Percentiles rank a stretch among this genome's conserved stretches.
Conservation (phyloP, 1,284 basidiomycete species). For the Pyrrhoderma lamaoense region DNA sequence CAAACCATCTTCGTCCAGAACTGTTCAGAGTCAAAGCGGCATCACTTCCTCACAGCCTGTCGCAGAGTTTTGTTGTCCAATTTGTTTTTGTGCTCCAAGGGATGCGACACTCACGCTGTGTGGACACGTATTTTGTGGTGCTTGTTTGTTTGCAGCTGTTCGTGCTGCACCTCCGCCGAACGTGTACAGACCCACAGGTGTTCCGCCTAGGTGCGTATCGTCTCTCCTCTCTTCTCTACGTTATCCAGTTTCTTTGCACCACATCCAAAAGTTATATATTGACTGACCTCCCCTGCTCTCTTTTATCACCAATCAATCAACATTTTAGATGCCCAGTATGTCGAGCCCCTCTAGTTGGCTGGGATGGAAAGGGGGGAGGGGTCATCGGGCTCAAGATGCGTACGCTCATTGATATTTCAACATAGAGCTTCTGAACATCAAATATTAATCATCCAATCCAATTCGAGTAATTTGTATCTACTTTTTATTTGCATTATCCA, state of each 20-base stretch:
- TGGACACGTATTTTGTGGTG: slow-evolving; percentile 69
- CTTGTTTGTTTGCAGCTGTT: slow-evolving; percentile 68
- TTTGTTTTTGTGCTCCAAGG: slow-evolving; percentile 68
- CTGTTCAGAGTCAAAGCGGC: neutral
- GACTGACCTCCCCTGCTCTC: too few relatives aligned
- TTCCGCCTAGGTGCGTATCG: slow-evolving; percentile 20
- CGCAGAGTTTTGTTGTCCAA: slow-evolving; percentile 62
- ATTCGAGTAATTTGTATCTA: too few relatives aligned
- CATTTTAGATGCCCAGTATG: slow-evolving; percentile 53
- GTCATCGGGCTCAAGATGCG: slow-evolving; percentile 52
- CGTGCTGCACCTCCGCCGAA: slow-evolving; percentile 48
- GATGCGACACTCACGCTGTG: slow-evolving; percentile 72
- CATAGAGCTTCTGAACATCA: too few relatives aligned
- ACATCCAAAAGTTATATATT: slow-evolving; percentile 32
- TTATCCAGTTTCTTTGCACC: too few relatives aligned
- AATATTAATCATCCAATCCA: too few relatives aligned
- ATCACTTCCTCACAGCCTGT: slow-evolving; percentile 38
- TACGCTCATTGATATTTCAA: slow-evolving; percentile 25
- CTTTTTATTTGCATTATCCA: too few relatives aligned
- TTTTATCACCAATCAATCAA: neutral
- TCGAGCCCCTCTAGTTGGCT: slow-evolving; percentile 49
- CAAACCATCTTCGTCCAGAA: too few relatives aligned
- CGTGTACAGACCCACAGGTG: slow-evolving; percentile 32
- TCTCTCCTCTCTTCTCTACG: too few relatives aligned
- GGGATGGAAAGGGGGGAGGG: slow-evolving; percentile 59